Percentiles rank a stretch among this genome's conserved stretches.
Conservation (phyloP, 805 yeast species). For the Yamadazyma kitorensis region DNA sequence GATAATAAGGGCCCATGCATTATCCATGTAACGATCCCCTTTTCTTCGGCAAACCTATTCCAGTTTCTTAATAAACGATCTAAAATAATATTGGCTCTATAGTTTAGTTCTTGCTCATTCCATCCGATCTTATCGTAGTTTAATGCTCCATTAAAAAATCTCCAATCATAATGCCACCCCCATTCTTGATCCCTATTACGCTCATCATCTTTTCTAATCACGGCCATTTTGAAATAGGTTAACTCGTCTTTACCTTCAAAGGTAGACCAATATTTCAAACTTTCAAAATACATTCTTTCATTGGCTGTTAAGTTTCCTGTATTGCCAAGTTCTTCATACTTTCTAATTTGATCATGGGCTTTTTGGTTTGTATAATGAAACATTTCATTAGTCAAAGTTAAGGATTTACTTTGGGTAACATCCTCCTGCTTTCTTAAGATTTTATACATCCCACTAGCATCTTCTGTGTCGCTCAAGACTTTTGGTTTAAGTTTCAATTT, state of each 20-base stretch:
- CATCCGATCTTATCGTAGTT: slow-evolving; percentile 37
- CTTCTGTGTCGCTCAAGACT: slow-evolving; percentile 14
- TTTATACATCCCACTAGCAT: slow-evolving; percentile 18
- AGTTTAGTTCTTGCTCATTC: slow-evolving; percentile 22
- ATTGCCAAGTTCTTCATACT: slow-evolving; percentile 10
- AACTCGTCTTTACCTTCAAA: slow-evolving; percentile 22
- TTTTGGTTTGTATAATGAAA: slow-evolving; percentile 18
- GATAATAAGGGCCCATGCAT: slow-evolving; percentile 27
- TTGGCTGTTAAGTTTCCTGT: slow-evolving; percentile 12
- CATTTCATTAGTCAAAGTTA: slow-evolving; percentile 16
- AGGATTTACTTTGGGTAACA: slow-evolving; percentile 8
- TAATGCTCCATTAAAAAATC: slow-evolving; percentile 58
- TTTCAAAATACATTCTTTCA: slow-evolving; percentile 21
- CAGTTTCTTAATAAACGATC: slow-evolving; percentile 25
- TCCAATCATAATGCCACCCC: slow-evolving; percentile 59
- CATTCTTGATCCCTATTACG: slow-evolving; percentile 33
- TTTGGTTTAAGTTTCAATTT: slow-evolving; percentile 15
- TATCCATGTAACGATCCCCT: slow-evolving; percentile 24
- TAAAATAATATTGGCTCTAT: slow-evolving; percentile 19
- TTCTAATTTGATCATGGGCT: slow-evolving; percentile 14
- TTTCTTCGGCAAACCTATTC: slow-evolving; percentile 22
- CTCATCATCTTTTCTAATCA: slow-evolving; percentile 24
- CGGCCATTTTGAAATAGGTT: slow-evolving; percentile 38
- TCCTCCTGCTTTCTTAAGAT: slow-evolving; percentile 14
- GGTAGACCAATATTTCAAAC: slow-evolving; percentile 17